Evolutionary conservation across 148 eudicot genomes (phyloP).

Genomic region (Pharnaceum exiguum): DNA sequence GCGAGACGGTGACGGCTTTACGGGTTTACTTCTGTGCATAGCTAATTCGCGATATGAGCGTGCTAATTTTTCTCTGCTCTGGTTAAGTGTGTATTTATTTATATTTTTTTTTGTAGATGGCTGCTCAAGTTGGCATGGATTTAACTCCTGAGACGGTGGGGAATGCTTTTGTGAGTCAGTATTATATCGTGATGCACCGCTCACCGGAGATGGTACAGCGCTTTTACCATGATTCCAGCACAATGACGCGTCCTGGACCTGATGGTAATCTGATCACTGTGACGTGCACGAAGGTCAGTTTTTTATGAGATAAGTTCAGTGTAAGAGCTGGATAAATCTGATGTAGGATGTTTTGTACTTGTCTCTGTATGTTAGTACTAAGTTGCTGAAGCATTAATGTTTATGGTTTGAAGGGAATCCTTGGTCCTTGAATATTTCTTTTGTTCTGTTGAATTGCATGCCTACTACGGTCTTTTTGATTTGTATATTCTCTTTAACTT

Average conservation of each 20-base stretch:
- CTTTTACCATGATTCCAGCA: constrained; percentile 55
- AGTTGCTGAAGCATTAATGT: not conserved
- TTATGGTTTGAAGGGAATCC: not conserved
- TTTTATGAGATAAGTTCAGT: not conserved
- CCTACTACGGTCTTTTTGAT: not conserved
- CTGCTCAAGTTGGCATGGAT: constrained; percentile 16
- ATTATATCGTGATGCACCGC: constrained; percentile 32
- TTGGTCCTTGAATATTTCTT: not conserved
- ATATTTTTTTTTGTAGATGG: constrained; percentile 41
- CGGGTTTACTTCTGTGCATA: too few species aligned
- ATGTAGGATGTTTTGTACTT: not conserved
- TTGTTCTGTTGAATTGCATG: not conserved
- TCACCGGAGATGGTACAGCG: constrained; percentile 38
- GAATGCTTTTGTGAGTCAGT: constrained; percentile 44
- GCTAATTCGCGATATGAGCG: too few species aligned
- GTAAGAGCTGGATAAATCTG: not conserved
- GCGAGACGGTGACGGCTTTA: too few species aligned
- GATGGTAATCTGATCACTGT: constrained; percentile 36
- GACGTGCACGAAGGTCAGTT: constrained; percentile 44
- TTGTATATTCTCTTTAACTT: not conserved
- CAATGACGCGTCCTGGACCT: constrained; percentile 40
- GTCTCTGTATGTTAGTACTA: too few species aligned
- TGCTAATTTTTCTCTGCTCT: too few species aligned
- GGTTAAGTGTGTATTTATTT: too few species aligned
- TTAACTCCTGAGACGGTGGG: constrained; percentile 36